These are phyloP conservation scores for Juglanconis sp. DNA, from an alignment of 2,329 filamentous ascomycete genomes.

Conservation along the genomic window DNA sequence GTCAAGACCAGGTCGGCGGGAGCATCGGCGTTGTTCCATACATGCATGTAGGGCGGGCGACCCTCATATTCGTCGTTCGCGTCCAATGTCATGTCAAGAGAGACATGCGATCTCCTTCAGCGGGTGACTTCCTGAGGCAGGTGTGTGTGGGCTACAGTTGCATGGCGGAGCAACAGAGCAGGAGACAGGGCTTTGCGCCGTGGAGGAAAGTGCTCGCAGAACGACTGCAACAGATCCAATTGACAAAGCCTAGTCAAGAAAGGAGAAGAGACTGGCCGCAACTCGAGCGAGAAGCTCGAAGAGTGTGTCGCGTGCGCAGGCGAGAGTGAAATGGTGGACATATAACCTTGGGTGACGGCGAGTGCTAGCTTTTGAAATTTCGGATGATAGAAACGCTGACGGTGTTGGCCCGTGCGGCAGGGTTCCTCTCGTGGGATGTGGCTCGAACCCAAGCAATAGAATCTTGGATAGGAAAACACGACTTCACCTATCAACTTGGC, in stretches of 20 bases:
- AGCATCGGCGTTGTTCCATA: conserved; percentile 36
- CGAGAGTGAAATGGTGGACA: background rate
- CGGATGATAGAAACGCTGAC: background rate
- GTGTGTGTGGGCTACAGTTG: conserved; percentile 5
- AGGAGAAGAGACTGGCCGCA: conserved; percentile 2
- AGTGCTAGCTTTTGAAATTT: conserved; percentile 10
- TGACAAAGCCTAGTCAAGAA: background rate
- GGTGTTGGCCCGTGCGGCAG: background rate
- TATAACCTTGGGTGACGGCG: background rate
- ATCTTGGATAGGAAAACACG: no score
- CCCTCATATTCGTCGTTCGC: conserved; percentile 48
- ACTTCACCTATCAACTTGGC: no score
- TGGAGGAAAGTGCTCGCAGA: background rate
- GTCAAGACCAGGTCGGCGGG: background rate
- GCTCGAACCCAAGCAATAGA: no score
- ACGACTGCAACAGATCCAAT: background rate
- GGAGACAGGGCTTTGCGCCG: conserved; percentile 13
- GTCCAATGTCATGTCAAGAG: conserved; percentile 30
- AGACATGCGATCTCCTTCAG: conserved; percentile 12
- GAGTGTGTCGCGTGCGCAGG: conserved; percentile 11
- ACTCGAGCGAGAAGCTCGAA: conserved; percentile 7
- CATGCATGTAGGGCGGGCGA: conserved; percentile 62
- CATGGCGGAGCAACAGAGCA: conserved; percentile 9
- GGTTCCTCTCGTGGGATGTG: no score
- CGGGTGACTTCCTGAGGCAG: background rate